A percentile compares a stretch with the other conserved stretches of the same genome.
Evolutionary conservation across 345 rosid species (phyloP).

Genomic region (Pelargonium nanum): DNA sequence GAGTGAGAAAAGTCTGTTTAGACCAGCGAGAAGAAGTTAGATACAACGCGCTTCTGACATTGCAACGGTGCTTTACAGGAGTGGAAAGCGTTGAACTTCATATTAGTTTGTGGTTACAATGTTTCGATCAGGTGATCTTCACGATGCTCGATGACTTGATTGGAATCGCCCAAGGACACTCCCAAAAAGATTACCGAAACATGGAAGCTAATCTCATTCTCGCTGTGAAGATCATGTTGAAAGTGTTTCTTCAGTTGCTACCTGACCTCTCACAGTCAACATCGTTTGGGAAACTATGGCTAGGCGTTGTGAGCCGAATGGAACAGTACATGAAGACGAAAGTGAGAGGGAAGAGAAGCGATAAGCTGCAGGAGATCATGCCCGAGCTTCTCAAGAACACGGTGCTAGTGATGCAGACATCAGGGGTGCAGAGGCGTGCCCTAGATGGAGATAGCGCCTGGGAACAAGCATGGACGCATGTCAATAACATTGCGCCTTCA

Average conservation of each 20-base stretch:
- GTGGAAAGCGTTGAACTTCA: constrained; percentile 61
- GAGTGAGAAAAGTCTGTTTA: constrained; percentile 90
- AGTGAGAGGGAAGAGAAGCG: constrained; percentile 77
- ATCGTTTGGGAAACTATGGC: constrained; percentile 86
- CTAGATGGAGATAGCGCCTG: constrained; percentile 93
- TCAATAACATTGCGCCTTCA: constrained; percentile 69
- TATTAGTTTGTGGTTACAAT: constrained; percentile 70
- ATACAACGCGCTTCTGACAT: constrained; percentile 74
- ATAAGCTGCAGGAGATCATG: constrained; percentile 82
- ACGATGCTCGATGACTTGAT: constrained; percentile 88
- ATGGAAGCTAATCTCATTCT: constrained; percentile 83
- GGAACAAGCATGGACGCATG: constrained; percentile 96
- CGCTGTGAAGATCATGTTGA: constrained; percentile 67
- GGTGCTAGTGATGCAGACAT: constrained; percentile 71
- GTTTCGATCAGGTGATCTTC: constrained; percentile 84
- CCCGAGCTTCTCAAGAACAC: constrained; percentile 83
- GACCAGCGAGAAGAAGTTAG: constrained; percentile 97
- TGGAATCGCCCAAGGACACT: constrained; percentile 82
- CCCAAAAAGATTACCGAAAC: constrained; percentile 87
- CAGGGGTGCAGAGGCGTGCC: constrained; percentile 79
- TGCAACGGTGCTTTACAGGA: constrained; percentile 80
- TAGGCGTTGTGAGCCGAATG: constrained; percentile 86
- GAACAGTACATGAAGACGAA: constrained; percentile 88
- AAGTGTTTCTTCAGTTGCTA: constrained; percentile 68
- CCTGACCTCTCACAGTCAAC: constrained; percentile 61